Evolutionary conservation across 2,329 filamentous ascomycete genomes (phyloP).

Genomic region (Myriangium duriaei): DNA sequence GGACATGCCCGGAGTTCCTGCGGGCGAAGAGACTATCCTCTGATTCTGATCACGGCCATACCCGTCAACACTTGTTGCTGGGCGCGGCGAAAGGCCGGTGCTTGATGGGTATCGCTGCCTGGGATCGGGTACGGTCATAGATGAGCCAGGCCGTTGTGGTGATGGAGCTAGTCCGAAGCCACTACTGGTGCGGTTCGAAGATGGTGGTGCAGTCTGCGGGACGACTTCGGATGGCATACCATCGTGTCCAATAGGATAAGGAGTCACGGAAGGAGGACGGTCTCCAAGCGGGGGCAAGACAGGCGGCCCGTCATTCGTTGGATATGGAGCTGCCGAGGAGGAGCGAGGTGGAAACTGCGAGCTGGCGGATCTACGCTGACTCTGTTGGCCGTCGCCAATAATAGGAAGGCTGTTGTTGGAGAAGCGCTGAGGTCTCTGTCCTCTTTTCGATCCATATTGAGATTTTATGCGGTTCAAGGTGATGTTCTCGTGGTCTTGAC

Average conservation of each 20-base stretch:
- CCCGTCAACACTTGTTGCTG: constrained; percentile 6
- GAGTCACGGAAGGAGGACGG: constrained; percentile 46
- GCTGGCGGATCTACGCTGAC: constrained; percentile 1
- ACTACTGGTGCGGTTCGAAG: constrained; percentile 32
- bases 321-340: constrained; percentile 30
- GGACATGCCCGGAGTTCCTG: constrained; percentile 13
- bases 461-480: constrained; percentile 73
- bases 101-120: constrained; percentile 11
- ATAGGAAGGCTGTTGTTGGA: constrained; percentile 27
- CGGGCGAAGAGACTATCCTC: constrained; percentile 23
- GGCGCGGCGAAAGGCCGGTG: constrained; percentile 3
- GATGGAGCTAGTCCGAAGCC: not conserved
- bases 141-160: constrained; percentile 21
- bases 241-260: constrained; percentile 46
- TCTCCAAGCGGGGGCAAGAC: constrained; percentile 25
- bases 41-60: constrained; percentile 14
- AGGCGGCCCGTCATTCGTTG: constrained; percentile 10
- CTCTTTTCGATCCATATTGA: constrained; percentile 39
- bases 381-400: constrained; percentile 21
- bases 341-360: constrained; percentile 4
- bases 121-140: constrained; percentile 13
- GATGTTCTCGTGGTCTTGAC: constrained; percentile 83
- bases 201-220: constrained; percentile 34
- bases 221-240: not conserved
- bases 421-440: constrained; percentile 33